Conservation (phyloP, 371 early-diverging fungal species). For the Mortierella sp. region DNA sequence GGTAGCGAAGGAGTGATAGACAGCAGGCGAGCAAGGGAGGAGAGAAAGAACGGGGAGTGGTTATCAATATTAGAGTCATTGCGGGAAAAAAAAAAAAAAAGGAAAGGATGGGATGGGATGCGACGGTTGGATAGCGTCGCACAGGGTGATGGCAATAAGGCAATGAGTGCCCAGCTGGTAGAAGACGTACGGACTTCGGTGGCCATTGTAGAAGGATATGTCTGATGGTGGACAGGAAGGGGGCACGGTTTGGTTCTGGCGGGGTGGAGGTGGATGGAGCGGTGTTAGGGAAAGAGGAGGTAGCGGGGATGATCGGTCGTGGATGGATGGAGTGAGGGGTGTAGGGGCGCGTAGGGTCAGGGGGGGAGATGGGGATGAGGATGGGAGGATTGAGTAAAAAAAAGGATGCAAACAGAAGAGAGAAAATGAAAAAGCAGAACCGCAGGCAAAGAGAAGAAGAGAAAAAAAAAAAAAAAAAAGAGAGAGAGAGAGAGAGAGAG, state of each 20-base stretch:
- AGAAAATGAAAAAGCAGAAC: background rate
- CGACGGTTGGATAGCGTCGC: too few relatives aligned
- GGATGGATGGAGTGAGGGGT: background rate
- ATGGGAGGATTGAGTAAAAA: background rate
- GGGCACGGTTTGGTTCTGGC: too few relatives aligned
- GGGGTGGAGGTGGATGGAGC: too few relatives aligned
- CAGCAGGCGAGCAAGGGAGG: too few relatives aligned
- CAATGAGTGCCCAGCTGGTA: too few relatives aligned
- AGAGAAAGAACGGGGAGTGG: too few relatives aligned
- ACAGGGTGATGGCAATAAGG: too few relatives aligned
- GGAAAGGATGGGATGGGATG: background rate
- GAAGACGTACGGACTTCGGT: constrained; percentile 27
- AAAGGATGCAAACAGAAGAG: background rate
- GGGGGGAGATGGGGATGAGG: background rate
- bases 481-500: background rate
- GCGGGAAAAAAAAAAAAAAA: too few relatives aligned
- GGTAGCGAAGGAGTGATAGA: too few relatives aligned
- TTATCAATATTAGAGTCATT: too few relatives aligned
- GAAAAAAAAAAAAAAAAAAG: constrained; percentile 3
- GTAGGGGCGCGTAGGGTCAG: background rate
- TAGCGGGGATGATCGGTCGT: constrained; percentile 4
- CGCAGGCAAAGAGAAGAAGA: background rate
- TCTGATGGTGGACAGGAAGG: too few relatives aligned
- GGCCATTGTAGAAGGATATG: constrained; percentile 28
- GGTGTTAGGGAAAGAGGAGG: too few relatives aligned